Percentiles rank a stretch among this genome's conserved stretches.
These are phyloP conservation scores for Scutellaria baicalensis DNA, from an alignment of 257 asterid genomes.

Conservation along the genomic window DNA sequence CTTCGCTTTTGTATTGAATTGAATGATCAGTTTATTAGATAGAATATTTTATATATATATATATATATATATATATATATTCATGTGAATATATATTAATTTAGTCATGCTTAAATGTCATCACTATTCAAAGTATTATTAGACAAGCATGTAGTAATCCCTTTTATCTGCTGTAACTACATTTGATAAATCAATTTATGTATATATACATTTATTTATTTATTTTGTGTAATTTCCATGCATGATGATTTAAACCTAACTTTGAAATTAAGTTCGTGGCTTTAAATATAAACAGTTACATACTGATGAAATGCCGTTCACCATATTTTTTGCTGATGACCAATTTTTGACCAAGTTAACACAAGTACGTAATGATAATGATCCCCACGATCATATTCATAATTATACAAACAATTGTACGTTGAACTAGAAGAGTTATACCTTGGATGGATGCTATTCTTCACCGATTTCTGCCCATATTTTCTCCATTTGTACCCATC, in stretches of 20 bases:
- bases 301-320: conserved; percentile 6
- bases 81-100: too few relatives aligned
- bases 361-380: background rate
- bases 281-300: too few relatives aligned
- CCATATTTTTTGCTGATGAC: conserved; percentile 8
- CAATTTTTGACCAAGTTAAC: background rate
- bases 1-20: background rate
- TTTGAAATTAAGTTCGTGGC: too few relatives aligned
- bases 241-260: background rate
- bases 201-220: too few relatives aligned
- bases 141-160: too few relatives aligned
- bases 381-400: background rate
- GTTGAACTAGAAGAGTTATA: conserved; percentile 11
- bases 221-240: background rate
- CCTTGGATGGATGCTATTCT: conserved; percentile 79
- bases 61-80: too few relatives aligned
- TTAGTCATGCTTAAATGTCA: too few relatives aligned
- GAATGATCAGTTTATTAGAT: background rate
- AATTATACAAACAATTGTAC: background rate
- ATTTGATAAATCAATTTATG: too few relatives aligned
- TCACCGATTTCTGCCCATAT: conserved; percentile 92
- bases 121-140: too few relatives aligned
- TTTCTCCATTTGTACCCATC: conserved; percentile 95
- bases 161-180: too few relatives aligned
- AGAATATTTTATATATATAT: too few relatives aligned